phyloP scores from a whole-genome alignment of 1,139 yeast genomes.

The Blastobotrys illinoisensis region DNA sequence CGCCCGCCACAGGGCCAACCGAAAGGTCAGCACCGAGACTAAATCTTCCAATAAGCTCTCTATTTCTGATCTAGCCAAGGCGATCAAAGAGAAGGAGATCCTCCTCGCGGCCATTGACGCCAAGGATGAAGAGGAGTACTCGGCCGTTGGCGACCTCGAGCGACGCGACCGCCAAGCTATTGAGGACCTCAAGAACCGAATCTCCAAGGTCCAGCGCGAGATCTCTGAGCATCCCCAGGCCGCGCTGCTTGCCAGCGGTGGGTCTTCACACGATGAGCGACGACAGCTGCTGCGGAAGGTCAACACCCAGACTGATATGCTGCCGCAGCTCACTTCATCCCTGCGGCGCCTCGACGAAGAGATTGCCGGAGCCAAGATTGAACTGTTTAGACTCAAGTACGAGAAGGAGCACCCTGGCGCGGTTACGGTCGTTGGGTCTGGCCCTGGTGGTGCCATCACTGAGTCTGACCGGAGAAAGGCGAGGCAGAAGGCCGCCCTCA shows the following conservation, averaged over 20 bases:
- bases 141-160: slow-evolving; percentile 39
- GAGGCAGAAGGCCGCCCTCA: slow-evolving; percentile 67
- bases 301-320: slow-evolving; percentile 54
- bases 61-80: slow-evolving; percentile 51
- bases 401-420: slow-evolving; percentile 63
- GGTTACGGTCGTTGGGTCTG: slow-evolving; percentile 64
- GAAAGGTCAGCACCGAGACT: slow-evolving; percentile 1
- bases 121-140: slow-evolving; percentile 52
- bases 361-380: slow-evolving; percentile 63
- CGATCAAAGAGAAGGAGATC: slow-evolving; percentile 63
- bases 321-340: slow-evolving; percentile 61
- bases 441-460: slow-evolving; percentile 78
- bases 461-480: slow-evolving; percentile 77
- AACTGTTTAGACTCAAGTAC: slow-evolving; percentile 50
- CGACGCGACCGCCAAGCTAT: slow-evolving; percentile 50
- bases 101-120: slow-evolving; percentile 68
- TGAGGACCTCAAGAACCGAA: slow-evolving; percentile 56
- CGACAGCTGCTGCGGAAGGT: slow-evolving; percentile 47
- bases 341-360: slow-evolving; percentile 61
- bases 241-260: slow-evolving; percentile 25
- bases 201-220: slow-evolving; percentile 50
- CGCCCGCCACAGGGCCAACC: slow-evolving; percentile 49
- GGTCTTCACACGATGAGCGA: slow-evolving; percentile 33
- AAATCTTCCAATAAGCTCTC: slow-evolving; percentile 22
- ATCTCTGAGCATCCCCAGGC: slow-evolving; percentile 35